phyloP scores from a whole-genome alignment of 441 rosid species.

The Mallotus japonicus region DNA sequence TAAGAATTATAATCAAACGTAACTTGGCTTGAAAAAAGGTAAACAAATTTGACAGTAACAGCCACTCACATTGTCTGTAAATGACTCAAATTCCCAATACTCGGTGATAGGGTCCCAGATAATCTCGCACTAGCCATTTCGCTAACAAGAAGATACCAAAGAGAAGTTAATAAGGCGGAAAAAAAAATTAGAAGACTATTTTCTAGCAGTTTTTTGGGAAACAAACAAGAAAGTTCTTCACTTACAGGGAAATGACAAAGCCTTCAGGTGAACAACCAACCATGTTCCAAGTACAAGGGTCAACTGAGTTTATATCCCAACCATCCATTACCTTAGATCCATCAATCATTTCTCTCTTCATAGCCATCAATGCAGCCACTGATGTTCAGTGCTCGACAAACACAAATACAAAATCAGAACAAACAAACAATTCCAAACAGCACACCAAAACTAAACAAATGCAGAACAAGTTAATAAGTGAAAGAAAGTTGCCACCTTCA shows the following conservation, averaged over 20 bases:
- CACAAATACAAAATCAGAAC: neutral
- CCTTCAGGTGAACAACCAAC: constrained; percentile 84
- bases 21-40: neutral
- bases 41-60: neutral
- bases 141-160: constrained; percentile 28
- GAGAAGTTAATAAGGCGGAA: neutral
- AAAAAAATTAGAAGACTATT: neutral
- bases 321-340: constrained; percentile 55
- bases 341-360: constrained; percentile 79
- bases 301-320: constrained; percentile 96
- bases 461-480: neutral
- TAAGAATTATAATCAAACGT: neutral
- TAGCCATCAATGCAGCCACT: constrained; percentile 90
- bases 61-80: constrained; percentile 64
- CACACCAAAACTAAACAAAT: neutral
- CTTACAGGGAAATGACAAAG: constrained; percentile 76
- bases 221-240: constrained; percentile 9
- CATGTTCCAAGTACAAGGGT: constrained; percentile 98
- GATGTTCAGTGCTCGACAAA: neutral
- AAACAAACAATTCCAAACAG: neutral
- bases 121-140: constrained; percentile 79
- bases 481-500: constrained; percentile 47
- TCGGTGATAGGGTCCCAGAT: constrained; percentile 65
- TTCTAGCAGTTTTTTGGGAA: constrained; percentile 3
- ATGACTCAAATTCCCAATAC: constrained; percentile 71